phyloP scores from a whole-genome alignment of 2,329 filamentous ascomycete species.

The Venturia oleaginea region DNA sequence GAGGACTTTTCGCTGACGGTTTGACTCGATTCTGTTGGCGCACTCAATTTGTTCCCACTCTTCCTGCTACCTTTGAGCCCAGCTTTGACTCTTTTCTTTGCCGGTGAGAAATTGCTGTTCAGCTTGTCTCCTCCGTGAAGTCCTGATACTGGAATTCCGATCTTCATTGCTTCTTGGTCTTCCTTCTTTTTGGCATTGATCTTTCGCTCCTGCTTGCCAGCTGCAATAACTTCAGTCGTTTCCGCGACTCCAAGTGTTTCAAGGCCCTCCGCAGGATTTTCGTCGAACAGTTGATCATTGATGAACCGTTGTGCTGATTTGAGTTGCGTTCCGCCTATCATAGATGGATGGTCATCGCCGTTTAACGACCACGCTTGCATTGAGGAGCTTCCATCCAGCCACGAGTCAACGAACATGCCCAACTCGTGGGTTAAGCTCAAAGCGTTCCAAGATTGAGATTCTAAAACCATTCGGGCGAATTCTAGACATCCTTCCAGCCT shows the following conservation, averaged over 20 bases:
- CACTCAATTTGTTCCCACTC: background rate
- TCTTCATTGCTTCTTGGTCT: slow-evolving; percentile 12
- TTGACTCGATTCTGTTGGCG: background rate
- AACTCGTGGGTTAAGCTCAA: slow-evolving; percentile 68
- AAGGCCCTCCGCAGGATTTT: slow-evolving; percentile 24
- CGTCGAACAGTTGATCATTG: slow-evolving; percentile 24
- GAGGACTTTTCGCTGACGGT: background rate
- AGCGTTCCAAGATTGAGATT: slow-evolving; percentile 54
- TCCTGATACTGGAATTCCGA: slow-evolving; percentile 11
- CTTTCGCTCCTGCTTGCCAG: slow-evolving; percentile 16
- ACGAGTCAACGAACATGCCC: slow-evolving; percentile 60
- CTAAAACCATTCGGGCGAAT: slow-evolving; percentile 51
- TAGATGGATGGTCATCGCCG: slow-evolving; percentile 32
- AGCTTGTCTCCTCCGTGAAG: background rate
- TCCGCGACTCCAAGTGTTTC: slow-evolving; percentile 10
- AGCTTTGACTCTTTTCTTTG: background rate
- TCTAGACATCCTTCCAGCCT: slow-evolving; percentile 57
- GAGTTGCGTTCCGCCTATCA: slow-evolving; percentile 50
- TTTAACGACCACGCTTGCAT: slow-evolving; percentile 55
- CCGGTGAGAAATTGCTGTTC: slow-evolving; percentile 7
- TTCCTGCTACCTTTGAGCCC: background rate
- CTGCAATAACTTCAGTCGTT: background rate
- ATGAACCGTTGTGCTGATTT: slow-evolving; percentile 48
- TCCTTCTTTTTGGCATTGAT: slow-evolving; percentile 18
- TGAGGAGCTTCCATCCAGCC: slow-evolving; percentile 46